Conservation (phyloP, 2,329 filamentous ascomycete genomes). For the Beauveria brongniartii region DNA sequence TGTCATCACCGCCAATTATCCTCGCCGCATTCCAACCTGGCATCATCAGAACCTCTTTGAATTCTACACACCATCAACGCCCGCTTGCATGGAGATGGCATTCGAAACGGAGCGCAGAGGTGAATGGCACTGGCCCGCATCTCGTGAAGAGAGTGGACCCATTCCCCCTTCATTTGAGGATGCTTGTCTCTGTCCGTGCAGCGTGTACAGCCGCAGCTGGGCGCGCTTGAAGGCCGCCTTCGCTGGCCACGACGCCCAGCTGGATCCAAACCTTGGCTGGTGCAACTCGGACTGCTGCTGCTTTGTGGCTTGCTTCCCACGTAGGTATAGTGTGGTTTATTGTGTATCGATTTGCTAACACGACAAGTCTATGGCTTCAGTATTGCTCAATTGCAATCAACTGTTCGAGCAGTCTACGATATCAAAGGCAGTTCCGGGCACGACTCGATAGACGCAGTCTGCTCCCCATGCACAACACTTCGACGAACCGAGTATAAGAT, state of each 20-base stretch:
- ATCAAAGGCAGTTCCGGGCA: slow-evolving; percentile 19
- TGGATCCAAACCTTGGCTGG: slow-evolving; percentile 13
- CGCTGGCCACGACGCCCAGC: slow-evolving; percentile 15
- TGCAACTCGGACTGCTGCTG: slow-evolving; percentile 19
- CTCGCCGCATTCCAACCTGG: slow-evolving; percentile 14
- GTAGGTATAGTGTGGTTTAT: slow-evolving; percentile 15
- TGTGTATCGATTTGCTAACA: background rate
- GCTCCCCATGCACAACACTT: slow-evolving; percentile 21
- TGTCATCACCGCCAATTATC: background rate
- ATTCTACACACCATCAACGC: slow-evolving; percentile 12
- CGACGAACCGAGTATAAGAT: slow-evolving; percentile 26
- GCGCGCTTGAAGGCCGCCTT: slow-evolving; percentile 18
- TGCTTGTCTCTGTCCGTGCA: slow-evolving; percentile 19
- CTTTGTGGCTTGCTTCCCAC: slow-evolving; percentile 20
- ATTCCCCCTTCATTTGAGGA: slow-evolving; percentile 9
- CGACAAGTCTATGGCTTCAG: slow-evolving; percentile 23
- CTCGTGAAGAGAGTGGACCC: background rate
- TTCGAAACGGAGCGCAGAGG: background rate
- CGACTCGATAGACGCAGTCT: slow-evolving; percentile 22
- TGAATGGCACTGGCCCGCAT: slow-evolving; percentile 6
- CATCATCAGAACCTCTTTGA: slow-evolving; percentile 10
- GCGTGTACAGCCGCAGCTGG: slow-evolving; percentile 21
- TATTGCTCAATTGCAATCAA: slow-evolving; percentile 21
- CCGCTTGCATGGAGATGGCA: slow-evolving; percentile 12
- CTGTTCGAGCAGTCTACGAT: slow-evolving; percentile 25